A percentile compares a stretch with the other conserved stretches of the same genome.
phyloP scores from a whole-genome alignment of 1,284 basidiomycete species.

The Trametes pubescens region DNA sequence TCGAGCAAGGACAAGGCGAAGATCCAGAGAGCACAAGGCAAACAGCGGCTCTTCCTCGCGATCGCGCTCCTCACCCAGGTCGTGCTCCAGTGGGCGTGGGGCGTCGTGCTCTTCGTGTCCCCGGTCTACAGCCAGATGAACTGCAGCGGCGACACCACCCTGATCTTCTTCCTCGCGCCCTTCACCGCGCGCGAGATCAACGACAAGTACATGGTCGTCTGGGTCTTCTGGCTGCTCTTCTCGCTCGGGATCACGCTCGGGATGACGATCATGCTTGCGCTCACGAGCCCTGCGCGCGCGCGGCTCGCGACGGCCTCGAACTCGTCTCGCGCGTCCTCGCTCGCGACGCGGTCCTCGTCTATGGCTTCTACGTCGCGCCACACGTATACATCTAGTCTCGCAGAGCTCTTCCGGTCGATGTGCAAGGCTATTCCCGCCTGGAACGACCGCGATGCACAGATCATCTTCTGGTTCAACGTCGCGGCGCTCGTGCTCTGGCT shows the following conservation, averaged over 20 bases:
- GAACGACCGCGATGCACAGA: conserved; percentile 25
- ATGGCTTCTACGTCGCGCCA: neutral
- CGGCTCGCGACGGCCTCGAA: conserved; percentile 15
- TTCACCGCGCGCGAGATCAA: conserved; percentile 36
- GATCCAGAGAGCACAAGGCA: conserved; percentile 35
- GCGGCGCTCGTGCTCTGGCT: conserved; percentile 34
- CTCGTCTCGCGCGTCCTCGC: conserved; percentile 26
- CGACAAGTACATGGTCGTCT: conserved; percentile 34
- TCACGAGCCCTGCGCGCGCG: conserved; percentile 36
- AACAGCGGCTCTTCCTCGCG: conserved; percentile 37
- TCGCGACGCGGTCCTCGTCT: conserved; percentile 11
- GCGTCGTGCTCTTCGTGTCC: conserved; percentile 40
- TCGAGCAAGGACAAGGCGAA: conserved; percentile 20
- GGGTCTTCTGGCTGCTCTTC: conserved; percentile 43
- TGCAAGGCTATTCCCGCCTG: conserved; percentile 21
- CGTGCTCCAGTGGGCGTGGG: conserved; percentile 44
- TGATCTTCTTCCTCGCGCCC: conserved; percentile 36
- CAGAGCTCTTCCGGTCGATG: conserved; percentile 23
- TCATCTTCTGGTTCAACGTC: conserved; percentile 36
- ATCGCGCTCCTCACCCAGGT: conserved; percentile 43
- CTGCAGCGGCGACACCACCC: conserved; percentile 37
- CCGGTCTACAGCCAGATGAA: conserved; percentile 37
- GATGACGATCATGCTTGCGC: conserved; percentile 38
- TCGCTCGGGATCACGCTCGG: conserved; percentile 38
- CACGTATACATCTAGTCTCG: neutral